These are phyloP conservation scores for Cylindrotheca closterium DNA, from an alignment of 108 stramenopile genomes.

Conservation along the genomic window DNA sequence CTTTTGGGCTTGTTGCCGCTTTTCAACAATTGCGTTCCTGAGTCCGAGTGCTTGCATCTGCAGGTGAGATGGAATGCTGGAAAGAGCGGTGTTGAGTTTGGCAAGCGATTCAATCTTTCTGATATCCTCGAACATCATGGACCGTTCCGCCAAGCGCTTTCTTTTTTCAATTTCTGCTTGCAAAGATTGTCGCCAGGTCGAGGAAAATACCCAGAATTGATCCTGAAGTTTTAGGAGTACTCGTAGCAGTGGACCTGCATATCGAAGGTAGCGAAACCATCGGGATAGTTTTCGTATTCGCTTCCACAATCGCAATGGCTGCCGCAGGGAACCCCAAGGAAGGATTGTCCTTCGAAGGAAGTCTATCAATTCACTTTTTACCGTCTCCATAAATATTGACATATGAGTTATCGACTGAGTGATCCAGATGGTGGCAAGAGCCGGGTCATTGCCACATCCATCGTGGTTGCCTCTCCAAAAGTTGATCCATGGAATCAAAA, in stretches of 20 bases:
- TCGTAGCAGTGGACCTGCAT: constrained; percentile 55
- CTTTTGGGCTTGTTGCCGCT: constrained; percentile 30
- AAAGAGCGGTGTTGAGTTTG: constrained; percentile 10
- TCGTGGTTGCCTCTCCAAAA: constrained; percentile 31
- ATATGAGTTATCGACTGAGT: constrained; percentile 21
- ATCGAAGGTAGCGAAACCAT: constrained; percentile 49
- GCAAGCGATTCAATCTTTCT: constrained; percentile 9
- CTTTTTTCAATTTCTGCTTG: constrained; percentile 13
- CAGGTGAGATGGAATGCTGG: constrained; percentile 6
- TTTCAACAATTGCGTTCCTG: constrained; percentile 33
- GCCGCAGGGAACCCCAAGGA: constrained; percentile 13
- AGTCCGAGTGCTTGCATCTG: constrained; percentile 9
- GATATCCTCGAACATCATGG: constrained; percentile 20
- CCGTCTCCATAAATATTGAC: background rate
- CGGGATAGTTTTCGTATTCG: constrained; percentile 40
- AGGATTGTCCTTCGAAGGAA: constrained; percentile 18
- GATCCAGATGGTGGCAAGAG: constrained; percentile 48
- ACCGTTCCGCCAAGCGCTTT: constrained; percentile 11
- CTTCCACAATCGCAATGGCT: constrained; percentile 27
- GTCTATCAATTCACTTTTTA: constrained; percentile 18
- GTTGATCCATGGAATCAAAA: constrained; percentile 41
- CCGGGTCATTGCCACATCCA: constrained; percentile 36
- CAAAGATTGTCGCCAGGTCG: constrained; percentile 16
- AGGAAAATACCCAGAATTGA: constrained; percentile 28
- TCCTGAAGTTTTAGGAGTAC: constrained; percentile 28